Evolutionary conservation across 257 asterid species (phyloP).

Genomic region (Nicotiana attenuata): DNA sequence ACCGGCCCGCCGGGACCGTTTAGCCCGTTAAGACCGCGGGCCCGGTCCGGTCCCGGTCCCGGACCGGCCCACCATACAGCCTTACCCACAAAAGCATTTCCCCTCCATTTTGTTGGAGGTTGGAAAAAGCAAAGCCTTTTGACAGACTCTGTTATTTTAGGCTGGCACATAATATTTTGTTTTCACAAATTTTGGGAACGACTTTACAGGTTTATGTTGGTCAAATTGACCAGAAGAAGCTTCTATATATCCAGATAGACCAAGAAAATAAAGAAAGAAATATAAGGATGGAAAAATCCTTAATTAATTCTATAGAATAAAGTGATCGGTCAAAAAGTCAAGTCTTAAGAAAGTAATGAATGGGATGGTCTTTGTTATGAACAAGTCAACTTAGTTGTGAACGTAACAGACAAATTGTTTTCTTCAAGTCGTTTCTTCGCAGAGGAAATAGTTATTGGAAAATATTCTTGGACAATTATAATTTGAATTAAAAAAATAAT

Average conservation of each 20-base stretch:
- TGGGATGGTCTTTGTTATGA: background rate
- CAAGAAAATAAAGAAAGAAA: background rate
- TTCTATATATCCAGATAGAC: background rate
- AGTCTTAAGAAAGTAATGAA: background rate
- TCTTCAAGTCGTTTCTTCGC: too few relatives aligned
- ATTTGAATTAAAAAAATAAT: too few relatives aligned
- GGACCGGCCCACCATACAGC: too few relatives aligned
- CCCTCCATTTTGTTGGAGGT: too few relatives aligned
- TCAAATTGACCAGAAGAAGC: background rate
- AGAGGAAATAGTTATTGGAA: too few relatives aligned
- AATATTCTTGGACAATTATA: too few relatives aligned
- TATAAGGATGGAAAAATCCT: background rate
- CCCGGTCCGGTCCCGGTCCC: too few relatives aligned
- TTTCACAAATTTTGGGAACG: background rate
- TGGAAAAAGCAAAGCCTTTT: background rate
- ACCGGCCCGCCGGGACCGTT: too few relatives aligned
- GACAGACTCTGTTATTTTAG: background rate
- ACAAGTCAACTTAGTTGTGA: background rate
- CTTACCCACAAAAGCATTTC: too few relatives aligned
- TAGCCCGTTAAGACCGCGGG: too few relatives aligned
- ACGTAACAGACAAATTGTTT: background rate
- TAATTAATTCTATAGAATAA: background rate
- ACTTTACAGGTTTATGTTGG: constrained; percentile 28
- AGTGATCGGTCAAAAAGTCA: background rate
- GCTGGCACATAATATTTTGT: background rate